These are phyloP conservation scores for Miamiensis avidus DNA, from an alignment of 169 alveolate genomes.

Conservation along the genomic window DNA sequence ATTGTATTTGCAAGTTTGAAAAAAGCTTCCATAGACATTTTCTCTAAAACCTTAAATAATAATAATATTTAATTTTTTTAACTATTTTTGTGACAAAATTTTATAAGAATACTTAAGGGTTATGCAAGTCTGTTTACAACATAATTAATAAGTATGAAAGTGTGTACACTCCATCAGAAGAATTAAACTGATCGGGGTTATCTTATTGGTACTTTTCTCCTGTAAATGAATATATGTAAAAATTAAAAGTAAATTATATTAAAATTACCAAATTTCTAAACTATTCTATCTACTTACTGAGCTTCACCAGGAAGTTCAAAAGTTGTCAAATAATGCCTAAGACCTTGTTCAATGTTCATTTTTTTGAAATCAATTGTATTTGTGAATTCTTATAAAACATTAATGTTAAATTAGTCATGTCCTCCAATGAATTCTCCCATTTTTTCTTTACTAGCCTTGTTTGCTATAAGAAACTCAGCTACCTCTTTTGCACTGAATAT, in stretches of 20 bases:
- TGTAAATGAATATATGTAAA: background rate
- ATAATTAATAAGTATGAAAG: conserved; percentile 90
- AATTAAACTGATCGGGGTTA: conserved; percentile 83
- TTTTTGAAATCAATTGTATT: conserved; percentile 76
- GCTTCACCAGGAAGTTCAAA: conserved; percentile 96
- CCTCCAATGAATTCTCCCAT: conserved; percentile 91
- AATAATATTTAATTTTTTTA: too few relatives aligned
- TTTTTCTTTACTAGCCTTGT: conserved; percentile 72
- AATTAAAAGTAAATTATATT: too few relatives aligned
- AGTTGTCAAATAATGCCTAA: conserved; percentile 84
- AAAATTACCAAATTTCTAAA: conserved; percentile 81
- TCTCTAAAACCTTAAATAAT: conserved; percentile 19
- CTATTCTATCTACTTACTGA: conserved; percentile 92
- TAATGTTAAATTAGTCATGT: conserved; percentile 68
- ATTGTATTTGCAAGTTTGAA: conserved; percentile 50
- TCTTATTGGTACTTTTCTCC: conserved; percentile 87
- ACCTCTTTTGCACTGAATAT: conserved; percentile 63
- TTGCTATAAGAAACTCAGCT: conserved; percentile 72
- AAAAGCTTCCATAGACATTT: conserved; percentile 41
- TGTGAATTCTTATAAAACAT: conserved; percentile 77
- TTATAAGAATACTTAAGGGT: conserved; percentile 74
- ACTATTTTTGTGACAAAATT: background rate
- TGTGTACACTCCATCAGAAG: conserved; percentile 90
- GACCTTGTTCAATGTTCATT: conserved; percentile 78
- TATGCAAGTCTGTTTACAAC: conserved; percentile 92